Conservation (phyloP, 2,329 filamentous ascomycete genomes). For the Beauveria caledonica region DNA sequence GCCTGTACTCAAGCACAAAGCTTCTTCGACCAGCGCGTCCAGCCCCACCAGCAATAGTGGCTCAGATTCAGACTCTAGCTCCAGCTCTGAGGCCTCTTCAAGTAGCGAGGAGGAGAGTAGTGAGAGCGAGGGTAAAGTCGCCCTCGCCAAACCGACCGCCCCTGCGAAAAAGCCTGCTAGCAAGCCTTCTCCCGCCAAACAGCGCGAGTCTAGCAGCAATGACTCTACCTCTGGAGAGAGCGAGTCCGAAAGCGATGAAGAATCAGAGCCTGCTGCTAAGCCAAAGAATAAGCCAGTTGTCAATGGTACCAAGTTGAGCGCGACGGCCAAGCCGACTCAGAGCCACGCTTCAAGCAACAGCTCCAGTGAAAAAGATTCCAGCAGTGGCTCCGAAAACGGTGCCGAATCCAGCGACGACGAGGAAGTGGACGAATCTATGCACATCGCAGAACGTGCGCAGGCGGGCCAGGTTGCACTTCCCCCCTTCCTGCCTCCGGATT, state of each 20-base stretch:
- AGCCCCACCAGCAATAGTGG: slow-evolving; percentile 12
- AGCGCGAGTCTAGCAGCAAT: slow-evolving; percentile 21
- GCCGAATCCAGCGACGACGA: slow-evolving; percentile 21
- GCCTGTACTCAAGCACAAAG: slow-evolving; percentile 18
- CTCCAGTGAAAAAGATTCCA: background rate
- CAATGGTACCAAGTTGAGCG: slow-evolving; percentile 13
- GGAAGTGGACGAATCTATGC: slow-evolving; percentile 31
- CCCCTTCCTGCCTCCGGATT: slow-evolving; percentile 42
- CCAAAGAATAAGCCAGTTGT: slow-evolving; percentile 13
- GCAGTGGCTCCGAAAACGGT: slow-evolving; percentile 15
- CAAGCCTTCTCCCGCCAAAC: slow-evolving; percentile 11
- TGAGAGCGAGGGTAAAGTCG: slow-evolving; percentile 10
- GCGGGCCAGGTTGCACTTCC: slow-evolving; percentile 31
- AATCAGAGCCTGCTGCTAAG: slow-evolving; percentile 16
- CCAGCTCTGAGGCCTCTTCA: slow-evolving; percentile 10
- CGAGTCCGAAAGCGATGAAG: slow-evolving; percentile 20
- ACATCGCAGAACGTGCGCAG: slow-evolving; percentile 25
- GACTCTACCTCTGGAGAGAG: slow-evolving; percentile 17
- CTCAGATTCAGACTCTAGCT: slow-evolving; percentile 14
- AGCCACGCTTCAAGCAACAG: slow-evolving; percentile 16
- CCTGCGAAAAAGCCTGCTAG: slow-evolving; percentile 13
- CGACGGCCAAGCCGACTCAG: slow-evolving; percentile 13
- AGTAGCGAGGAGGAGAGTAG: background rate
- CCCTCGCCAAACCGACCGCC: background rate
- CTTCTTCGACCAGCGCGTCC: slow-evolving; percentile 15